Conservation (phyloP, 768 basidiomycete species). For the Amanita fuliginea region DNA sequence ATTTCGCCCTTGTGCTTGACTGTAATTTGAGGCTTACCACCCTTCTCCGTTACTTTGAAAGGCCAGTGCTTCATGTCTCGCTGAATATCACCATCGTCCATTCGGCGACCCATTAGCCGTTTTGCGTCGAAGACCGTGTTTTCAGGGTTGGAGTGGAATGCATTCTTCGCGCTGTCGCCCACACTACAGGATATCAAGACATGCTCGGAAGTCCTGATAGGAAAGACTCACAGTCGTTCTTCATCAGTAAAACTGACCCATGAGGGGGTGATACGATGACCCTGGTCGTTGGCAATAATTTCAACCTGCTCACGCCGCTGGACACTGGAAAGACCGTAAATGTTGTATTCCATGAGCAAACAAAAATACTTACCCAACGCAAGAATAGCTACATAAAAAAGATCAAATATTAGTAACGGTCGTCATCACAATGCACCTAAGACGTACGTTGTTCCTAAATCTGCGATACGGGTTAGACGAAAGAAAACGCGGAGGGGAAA, state of each 20-base stretch:
- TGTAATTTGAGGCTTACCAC: constrained; percentile 69
- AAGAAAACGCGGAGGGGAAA: neutral
- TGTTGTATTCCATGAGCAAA: neutral
- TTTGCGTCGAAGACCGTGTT: constrained; percentile 98
- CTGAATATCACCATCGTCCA: constrained; percentile 70
- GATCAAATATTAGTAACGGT: neutral
- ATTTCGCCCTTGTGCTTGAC: constrained; percentile 72
- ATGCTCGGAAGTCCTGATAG: neutral
- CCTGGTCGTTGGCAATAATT: constrained; percentile 86
- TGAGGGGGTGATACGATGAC: constrained; percentile 84
- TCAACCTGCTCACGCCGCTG: constrained; percentile 47
- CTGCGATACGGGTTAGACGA: constrained; percentile 19
- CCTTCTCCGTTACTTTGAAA: constrained; percentile 71
- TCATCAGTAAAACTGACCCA: constrained; percentile 89
- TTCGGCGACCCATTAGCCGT: constrained; percentile 83
- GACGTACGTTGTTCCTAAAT: constrained; percentile 68
- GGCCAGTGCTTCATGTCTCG: constrained; percentile 90
- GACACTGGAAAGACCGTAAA: constrained; percentile 19
- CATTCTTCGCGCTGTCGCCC: constrained; percentile 96
- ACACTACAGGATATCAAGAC: constrained; percentile 35
- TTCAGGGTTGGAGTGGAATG: constrained; percentile 79
- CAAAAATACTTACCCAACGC: constrained; percentile 26
- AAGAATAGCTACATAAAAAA: constrained; percentile 51
- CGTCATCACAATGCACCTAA: neutral
- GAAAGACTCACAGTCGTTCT: constrained; percentile 52